phyloP scores from a whole-genome alignment of 2,329 filamentous ascomycete genomes.

The Periconia sp. region DNA sequence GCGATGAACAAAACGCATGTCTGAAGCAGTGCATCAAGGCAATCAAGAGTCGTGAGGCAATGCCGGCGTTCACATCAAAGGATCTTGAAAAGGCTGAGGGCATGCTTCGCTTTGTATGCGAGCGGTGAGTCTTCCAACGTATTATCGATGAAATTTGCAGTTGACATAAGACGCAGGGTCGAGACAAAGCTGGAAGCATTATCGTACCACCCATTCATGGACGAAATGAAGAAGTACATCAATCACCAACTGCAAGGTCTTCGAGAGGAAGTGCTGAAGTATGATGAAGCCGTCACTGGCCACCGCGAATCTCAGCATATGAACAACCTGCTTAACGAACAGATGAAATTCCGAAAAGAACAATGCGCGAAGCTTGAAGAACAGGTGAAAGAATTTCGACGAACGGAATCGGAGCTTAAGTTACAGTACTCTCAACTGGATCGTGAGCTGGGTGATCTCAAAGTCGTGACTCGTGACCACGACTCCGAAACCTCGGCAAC shows the following conservation, averaged over 20 bases:
- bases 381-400: constrained; percentile 8
- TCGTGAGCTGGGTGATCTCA: constrained; percentile 18
- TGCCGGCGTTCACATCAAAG: constrained; percentile 22
- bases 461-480: constrained; percentile 1
- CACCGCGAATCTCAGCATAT: constrained; percentile 16
- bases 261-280: constrained; percentile 22
- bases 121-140: constrained; percentile 20
- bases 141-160: neutral
- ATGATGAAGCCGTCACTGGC: constrained; percentile 24
- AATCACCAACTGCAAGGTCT: constrained; percentile 22
- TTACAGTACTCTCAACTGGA: constrained; percentile 17
- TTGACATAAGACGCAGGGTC: constrained; percentile 21
- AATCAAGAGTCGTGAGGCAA: constrained; percentile 22
- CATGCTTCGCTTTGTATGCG: constrained; percentile 27
- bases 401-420: constrained; percentile 20
- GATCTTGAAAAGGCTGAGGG: constrained; percentile 28
- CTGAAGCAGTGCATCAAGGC: constrained; percentile 24
- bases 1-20: constrained; percentile 2
- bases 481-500: constrained; percentile 4
- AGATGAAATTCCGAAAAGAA: constrained; percentile 24
- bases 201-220: constrained; percentile 3
- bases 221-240: constrained; percentile 17
- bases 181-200: constrained; percentile 23
- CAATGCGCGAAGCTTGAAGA: constrained; percentile 17
- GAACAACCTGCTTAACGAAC: constrained; percentile 19